phyloP scores from a whole-genome alignment of 306 rosid species.

The Adenanthera pavonina region DNA sequence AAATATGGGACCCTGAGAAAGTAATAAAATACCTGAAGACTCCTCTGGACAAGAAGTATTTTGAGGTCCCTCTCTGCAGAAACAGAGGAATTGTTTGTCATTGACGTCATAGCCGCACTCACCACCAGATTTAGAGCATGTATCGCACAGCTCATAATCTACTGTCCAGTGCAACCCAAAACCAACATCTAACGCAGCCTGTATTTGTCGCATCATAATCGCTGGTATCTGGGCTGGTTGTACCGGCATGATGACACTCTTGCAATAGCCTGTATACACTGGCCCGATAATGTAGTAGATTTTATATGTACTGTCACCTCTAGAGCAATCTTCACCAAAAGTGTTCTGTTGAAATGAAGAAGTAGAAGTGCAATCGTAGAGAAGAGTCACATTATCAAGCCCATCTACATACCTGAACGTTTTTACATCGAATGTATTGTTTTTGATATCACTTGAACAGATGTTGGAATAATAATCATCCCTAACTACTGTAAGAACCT shows the following conservation, averaged over 20 bases:
- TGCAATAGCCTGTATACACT: background rate
- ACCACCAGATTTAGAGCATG: slow-evolving; percentile 23
- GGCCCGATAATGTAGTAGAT: background rate
- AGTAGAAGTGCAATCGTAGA: slow-evolving; percentile 2
- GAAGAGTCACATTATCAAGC: background rate
- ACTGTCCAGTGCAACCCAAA: slow-evolving; percentile 27
- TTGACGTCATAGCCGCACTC: slow-evolving; percentile 15
- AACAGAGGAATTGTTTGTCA: slow-evolving; percentile 34
- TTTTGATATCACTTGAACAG: background rate
- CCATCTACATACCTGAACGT: background rate
- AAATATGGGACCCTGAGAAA: background rate
- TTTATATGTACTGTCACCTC: background rate
- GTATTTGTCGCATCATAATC: rapidly evolving
- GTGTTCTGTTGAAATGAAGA: no score
- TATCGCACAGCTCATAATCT: background rate
- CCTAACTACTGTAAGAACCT: slow-evolving; percentile 30
- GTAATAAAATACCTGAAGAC: background rate
- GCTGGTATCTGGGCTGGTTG: background rate
- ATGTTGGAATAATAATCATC: slow-evolving; percentile 20
- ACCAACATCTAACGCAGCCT: background rate
- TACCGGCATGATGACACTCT: slow-evolving; percentile 8
- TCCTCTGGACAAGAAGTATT: background rate
- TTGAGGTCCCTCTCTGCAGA: slow-evolving; percentile 39
- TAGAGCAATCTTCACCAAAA: background rate
- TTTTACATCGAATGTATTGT: slow-evolving; percentile 13